phyloP scores from a whole-genome alignment of 257 asterid genomes.

The Fraxinus excelsior region DNA sequence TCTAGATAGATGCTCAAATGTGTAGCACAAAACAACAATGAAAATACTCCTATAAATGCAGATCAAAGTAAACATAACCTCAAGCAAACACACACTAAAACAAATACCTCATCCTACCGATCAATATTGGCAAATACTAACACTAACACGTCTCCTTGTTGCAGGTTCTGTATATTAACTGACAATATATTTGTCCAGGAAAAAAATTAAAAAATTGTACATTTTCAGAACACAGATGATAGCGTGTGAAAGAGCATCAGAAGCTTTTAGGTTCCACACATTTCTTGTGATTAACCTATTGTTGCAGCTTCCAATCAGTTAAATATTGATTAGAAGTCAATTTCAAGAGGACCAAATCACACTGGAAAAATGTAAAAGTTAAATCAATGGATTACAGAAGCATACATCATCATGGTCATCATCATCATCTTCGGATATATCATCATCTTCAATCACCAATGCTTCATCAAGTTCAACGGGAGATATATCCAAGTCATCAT shows the following conservation, averaged over 20 bases:
- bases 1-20: constrained; percentile 6
- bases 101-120: neutral
- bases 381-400: constrained; percentile 18
- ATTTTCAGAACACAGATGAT: neutral
- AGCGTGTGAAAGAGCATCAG: neutral
- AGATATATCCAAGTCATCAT: constrained; percentile 81
- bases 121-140: neutral
- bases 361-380: neutral
- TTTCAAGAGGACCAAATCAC: neutral
- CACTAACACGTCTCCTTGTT: neutral
- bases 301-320: neutral
- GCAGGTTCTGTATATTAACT: neutral
- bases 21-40: neutral
- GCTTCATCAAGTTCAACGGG: constrained; percentile 87
- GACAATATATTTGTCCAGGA: neutral
- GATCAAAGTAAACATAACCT: neutral
- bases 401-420: constrained; percentile 81
- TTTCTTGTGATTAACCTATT: neutral
- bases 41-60: neutral
- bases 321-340: neutral
- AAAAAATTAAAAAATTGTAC: neutral
- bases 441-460: constrained; percentile 95
- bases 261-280: neutral
- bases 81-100: neutral
- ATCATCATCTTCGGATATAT: constrained; percentile 87